Evolutionary conservation across 1,284 basidiomycete genomes (phyloP), one percentile per base, ranked within the genome.

Genomic region (Pyrrhoderma noxium): DNA sequence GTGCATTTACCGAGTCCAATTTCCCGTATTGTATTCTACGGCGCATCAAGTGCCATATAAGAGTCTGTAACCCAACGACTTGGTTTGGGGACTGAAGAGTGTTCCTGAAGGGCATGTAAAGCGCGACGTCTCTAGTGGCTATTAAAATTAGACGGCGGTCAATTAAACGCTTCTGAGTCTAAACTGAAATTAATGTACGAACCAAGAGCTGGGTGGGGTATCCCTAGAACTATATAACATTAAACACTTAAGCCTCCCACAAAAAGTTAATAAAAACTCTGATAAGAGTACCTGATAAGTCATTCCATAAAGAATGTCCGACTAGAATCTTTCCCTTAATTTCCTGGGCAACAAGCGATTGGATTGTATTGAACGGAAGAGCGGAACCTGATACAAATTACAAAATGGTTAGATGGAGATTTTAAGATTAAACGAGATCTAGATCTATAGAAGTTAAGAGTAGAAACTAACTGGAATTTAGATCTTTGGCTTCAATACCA

Each of bases 1-100:
- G 38, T 49, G 45, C 47, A 74, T 80, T 60, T 61, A 89, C 86
- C 8, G 85, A 80, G 62, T 86, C 77, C 56, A 79, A 72, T 52
- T 79, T 74, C 34, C 76, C 77, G 60, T 85, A 82, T 62, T 85
- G 82, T 60, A 84, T 82, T 34, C 80, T 74, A 55, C 86, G 74
- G 51, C 78, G 75, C 84, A 90, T 86, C 25, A 90, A 72, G 59
- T 82, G 82, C 83, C 85, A 89, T 62, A 81, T 76, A 22, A 90
- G 69, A 4, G 87, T 89, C 60, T 79, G 82, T 27, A 90, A 70
- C 27, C 88, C 85, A 55, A 86, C 68, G 41, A 78, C 64, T 57
- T 84, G 80, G 58, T 80, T 78, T 7, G 80, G 76, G 16, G 75
- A 76, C 31, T 76, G 76, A 45, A 89, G 67, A 1, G 82, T 74